phyloP scores from a whole-genome alignment of 1,284 basidiomycete genomes.

The Neonothopanus nambi region DNA sequence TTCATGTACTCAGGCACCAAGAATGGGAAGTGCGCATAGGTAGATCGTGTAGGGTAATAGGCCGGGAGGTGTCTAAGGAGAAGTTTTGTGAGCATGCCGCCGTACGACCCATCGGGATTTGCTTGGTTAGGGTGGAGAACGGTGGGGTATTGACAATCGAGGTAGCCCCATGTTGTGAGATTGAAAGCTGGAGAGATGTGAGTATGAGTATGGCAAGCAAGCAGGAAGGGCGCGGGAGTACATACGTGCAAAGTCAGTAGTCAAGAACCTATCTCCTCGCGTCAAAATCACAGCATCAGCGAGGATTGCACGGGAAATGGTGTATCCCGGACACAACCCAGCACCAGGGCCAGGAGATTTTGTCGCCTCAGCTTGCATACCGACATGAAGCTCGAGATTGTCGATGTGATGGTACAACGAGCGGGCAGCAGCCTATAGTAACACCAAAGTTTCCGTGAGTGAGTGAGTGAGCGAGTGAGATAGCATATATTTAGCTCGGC shows the following conservation, averaged over 20 bases:
- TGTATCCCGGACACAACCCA: conserved; percentile 85
- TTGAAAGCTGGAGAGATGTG: conserved; percentile 51
- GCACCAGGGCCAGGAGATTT: conserved; percentile 74
- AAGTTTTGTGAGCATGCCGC: conserved; percentile 71
- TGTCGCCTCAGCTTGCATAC: conserved; percentile 76
- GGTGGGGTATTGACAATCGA: conserved; percentile 62
- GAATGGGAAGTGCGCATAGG: conserved; percentile 69
- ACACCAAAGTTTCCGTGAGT: too few species aligned
- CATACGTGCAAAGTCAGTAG: conserved; percentile 71
- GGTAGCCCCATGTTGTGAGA: conserved; percentile 76
- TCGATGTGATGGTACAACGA: conserved; percentile 74
- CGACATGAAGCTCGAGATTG: conserved; percentile 76
- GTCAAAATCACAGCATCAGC: conserved; percentile 78
- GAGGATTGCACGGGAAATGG: conserved; percentile 83
- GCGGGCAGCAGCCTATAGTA: conserved; percentile 66
- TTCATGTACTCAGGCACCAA: conserved; percentile 51
- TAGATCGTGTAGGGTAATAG: conserved; percentile 60
- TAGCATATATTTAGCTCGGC: not conserved
- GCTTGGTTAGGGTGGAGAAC: conserved; percentile 14
- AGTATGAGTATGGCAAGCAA: conserved; percentile 3
- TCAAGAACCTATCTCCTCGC: conserved; percentile 79
- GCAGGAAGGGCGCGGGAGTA: conserved; percentile 14
- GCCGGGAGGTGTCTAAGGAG: conserved; percentile 71
- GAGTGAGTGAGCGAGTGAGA: too few species aligned
- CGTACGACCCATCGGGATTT: conserved; percentile 63